phyloP scores from a whole-genome alignment of 2,329 filamentous ascomycete species.

The Coniochaeta sp. region DNA sequence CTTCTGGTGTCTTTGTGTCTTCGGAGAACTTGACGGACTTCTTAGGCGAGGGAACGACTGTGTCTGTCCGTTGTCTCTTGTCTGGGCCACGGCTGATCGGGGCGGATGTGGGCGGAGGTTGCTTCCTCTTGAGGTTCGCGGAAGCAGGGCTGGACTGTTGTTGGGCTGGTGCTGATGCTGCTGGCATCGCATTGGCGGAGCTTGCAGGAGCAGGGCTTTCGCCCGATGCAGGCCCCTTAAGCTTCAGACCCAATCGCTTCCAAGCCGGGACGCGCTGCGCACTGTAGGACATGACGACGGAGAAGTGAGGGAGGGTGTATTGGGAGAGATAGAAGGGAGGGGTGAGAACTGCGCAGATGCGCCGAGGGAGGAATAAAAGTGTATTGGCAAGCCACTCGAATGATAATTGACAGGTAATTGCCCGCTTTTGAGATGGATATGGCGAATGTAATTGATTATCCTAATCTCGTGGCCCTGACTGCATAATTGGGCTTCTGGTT shows the following conservation, averaged over 20 bases:
- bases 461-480: not conserved
- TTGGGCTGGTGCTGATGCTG: conserved; percentile 9
- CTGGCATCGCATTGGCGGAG: conserved; percentile 12
- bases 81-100: conserved; percentile 8
- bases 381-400: conserved; percentile 5
- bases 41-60: conserved; percentile 15
- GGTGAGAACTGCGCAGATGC: conserved; percentile 2
- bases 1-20: conserved; percentile 24
- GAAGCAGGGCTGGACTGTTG: conserved; percentile 18
- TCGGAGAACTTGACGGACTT: conserved; percentile 46
- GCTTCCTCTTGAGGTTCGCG: conserved; percentile 41
- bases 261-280: conserved; percentile 46
- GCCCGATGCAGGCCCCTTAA: conserved; percentile 38
- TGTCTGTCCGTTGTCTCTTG: conserved; percentile 27
- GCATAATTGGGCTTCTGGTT: not conserved
- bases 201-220: conserved; percentile 20
- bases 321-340: not conserved
- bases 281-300: conserved; percentile 28
- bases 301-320: conserved; percentile 4
- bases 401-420: not conserved
- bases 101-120: conserved; percentile 29
- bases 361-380: conserved; percentile 6
- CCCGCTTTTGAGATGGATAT: not conserved
- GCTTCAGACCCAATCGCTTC: conserved; percentile 58
- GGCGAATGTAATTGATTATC: not conserved